These are phyloP conservation scores for Poronia punctata DNA, from an alignment of 495 filamentous ascomycete species.

Conservation along the genomic window DNA sequence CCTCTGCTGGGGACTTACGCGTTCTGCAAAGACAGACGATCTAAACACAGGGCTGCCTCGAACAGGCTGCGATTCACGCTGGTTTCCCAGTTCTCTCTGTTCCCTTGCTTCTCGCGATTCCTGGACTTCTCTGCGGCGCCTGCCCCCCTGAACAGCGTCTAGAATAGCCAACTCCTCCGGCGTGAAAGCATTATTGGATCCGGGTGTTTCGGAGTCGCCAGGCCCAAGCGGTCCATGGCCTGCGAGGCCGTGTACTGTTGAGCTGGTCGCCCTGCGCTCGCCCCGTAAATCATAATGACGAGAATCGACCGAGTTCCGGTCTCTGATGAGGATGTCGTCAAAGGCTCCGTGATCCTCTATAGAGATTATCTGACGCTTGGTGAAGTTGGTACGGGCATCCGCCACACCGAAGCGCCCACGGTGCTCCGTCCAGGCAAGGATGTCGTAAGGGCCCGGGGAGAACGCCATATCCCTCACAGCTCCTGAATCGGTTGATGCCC, in stretches of 20 bases:
- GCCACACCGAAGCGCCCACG: slow-evolving; percentile 76
- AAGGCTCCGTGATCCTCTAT: slow-evolving; percentile 55
- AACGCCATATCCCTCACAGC: slow-evolving; percentile 89
- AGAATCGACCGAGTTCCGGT: slow-evolving; percentile 42
- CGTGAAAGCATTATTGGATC: slow-evolving; percentile 33
- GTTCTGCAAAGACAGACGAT: slow-evolving; percentile 16
- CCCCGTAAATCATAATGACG: slow-evolving; percentile 34
- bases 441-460: slow-evolving; percentile 80
- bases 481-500: slow-evolving; percentile 54
- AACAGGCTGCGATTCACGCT: slow-evolving; percentile 16
- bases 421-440: slow-evolving; percentile 90
- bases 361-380: slow-evolving; percentile 64
- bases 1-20: slow-evolving; percentile 16
- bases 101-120: slow-evolving; percentile 24
- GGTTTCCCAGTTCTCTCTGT: slow-evolving; percentile 22
- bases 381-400: slow-evolving; percentile 72
- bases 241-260: not conserved
- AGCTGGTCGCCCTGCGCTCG: slow-evolving; percentile 27
- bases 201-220: slow-evolving; percentile 17
- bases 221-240: slow-evolving; percentile 8
- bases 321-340: slow-evolving; percentile 36
- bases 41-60: slow-evolving; percentile 14
- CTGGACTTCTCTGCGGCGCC: slow-evolving; percentile 37
- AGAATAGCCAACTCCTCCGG: slow-evolving; percentile 41
- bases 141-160: slow-evolving; percentile 40